Percentiles rank a stretch among this genome's conserved stretches.
Conservation (phyloP, 768 basidiomycete genomes). For the Rhizopogon roseolus region DNA sequence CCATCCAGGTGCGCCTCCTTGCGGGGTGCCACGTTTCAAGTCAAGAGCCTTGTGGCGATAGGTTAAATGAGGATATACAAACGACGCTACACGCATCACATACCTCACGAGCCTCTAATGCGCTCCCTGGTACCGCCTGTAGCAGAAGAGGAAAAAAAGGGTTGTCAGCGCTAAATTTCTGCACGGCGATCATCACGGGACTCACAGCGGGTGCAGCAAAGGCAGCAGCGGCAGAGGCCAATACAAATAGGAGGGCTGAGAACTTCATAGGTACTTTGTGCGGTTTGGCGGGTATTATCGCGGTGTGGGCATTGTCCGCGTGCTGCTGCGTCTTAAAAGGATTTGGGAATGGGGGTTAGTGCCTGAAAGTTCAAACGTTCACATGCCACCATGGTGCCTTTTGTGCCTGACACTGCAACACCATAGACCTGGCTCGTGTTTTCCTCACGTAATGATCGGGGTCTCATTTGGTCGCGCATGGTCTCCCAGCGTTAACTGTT, state of each 20-base stretch:
- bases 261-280: conserved; percentile 1
- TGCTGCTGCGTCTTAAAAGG: neutral
- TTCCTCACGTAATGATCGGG: neutral
- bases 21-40: neutral
- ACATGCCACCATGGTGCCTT: conserved; percentile 2
- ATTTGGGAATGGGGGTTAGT: neutral
- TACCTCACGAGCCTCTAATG: neutral
- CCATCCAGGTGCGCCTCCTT: neutral
- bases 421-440: neutral
- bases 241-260: neutral
- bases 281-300: neutral
- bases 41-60: neutral
- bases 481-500: neutral
- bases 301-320: neutral
- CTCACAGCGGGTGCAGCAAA: conserved; percentile 2
- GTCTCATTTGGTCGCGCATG: neutral
- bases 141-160: neutral
- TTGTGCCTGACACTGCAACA: conserved; percentile 3
- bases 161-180: neutral
- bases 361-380: neutral
- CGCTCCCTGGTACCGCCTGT: neutral
- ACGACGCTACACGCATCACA: neutral
- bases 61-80: neutral
- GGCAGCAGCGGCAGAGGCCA: neutral
- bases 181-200: neutral